Evolutionary conservation across 805 yeast species (phyloP).

Genomic region (Crinitomyces ghanaensis): DNA sequence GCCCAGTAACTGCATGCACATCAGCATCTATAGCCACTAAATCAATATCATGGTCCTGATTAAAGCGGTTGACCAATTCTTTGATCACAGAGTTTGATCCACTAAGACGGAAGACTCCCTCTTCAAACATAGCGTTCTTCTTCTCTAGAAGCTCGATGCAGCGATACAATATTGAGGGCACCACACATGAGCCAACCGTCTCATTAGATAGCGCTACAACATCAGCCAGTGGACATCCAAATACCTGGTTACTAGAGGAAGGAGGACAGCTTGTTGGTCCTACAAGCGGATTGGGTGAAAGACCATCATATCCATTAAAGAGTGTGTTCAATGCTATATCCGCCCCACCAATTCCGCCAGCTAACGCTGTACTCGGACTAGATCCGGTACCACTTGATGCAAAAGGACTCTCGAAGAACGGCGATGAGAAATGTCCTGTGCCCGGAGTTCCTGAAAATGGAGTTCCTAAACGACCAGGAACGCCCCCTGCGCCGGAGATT

Average conservation of each 20-base stretch:
- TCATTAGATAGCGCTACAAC: slow-evolving; percentile 42
- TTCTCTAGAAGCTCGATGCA: slow-evolving; percentile 58
- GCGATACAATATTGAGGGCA: slow-evolving; percentile 69
- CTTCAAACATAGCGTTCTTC: slow-evolving; percentile 67
- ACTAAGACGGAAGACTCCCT: slow-evolving; percentile 82
- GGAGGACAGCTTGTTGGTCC: too few species aligned
- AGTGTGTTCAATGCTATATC: neutral
- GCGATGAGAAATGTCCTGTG: too few species aligned
- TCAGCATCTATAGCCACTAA: slow-evolving; percentile 40
- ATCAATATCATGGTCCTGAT: slow-evolving; percentile 57
- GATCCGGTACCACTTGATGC: too few species aligned
- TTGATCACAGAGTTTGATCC: slow-evolving; percentile 76
- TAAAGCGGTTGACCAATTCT: slow-evolving; percentile 56
- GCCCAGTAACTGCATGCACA: slow-evolving; percentile 77
- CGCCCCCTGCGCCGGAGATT: too few species aligned
- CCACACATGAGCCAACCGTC: slow-evolving; percentile 32
- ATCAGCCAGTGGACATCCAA: slow-evolving; percentile 51
- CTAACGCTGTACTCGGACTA: too few species aligned
- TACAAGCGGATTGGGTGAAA: slow-evolving; percentile 1
- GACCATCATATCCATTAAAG: neutral
- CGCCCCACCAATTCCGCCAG: neutral
- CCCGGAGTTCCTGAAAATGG: too few species aligned
- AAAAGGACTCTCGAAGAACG: too few species aligned
- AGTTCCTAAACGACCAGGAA: too few species aligned
- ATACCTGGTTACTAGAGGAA: too few species aligned